Evolutionary conservation across 176 grass and related monocot genomes (phyloP).

Genomic region (Oryza glaberrima): DNA sequence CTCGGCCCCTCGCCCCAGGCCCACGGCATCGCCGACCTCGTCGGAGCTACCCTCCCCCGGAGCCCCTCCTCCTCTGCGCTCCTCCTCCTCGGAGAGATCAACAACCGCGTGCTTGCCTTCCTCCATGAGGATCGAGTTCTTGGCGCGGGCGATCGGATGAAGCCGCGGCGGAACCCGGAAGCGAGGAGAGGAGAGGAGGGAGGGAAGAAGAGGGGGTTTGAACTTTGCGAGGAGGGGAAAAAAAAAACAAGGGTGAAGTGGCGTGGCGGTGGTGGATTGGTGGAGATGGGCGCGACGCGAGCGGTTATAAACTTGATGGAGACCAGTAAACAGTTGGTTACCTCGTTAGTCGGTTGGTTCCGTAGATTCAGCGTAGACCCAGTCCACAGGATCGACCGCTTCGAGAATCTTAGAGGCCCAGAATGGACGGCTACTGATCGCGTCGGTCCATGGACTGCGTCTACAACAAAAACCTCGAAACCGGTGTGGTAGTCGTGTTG

Average conservation of each 20-base stretch:
- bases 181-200: not conserved
- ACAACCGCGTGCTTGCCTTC: not conserved
- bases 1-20: not conserved
- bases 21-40: not conserved
- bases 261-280: not conserved
- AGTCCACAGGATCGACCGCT: not conserved
- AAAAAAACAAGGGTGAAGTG: not conserved
- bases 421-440: too few relatives aligned
- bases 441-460: too few relatives aligned
- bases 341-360: not conserved
- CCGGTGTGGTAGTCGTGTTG: too few relatives aligned
- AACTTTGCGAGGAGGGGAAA: not conserved
- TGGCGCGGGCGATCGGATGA: not conserved
- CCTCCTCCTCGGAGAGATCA: not conserved
- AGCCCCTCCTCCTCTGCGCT: not conserved
- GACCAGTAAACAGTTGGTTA: not conserved
- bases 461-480: too few relatives aligned
- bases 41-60: not conserved
- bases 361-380: not conserved
- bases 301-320: conserved; percentile 1
- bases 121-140: conserved; percentile 29
- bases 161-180: not conserved
- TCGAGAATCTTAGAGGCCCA: not conserved
- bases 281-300: not conserved
- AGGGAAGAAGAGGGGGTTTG: not conserved